Evolutionary conservation across 2,329 filamentous ascomycete genomes (phyloP), one percentile per base, ranked within the genome.

Genomic region (Aspergillus neotritici): DNA sequence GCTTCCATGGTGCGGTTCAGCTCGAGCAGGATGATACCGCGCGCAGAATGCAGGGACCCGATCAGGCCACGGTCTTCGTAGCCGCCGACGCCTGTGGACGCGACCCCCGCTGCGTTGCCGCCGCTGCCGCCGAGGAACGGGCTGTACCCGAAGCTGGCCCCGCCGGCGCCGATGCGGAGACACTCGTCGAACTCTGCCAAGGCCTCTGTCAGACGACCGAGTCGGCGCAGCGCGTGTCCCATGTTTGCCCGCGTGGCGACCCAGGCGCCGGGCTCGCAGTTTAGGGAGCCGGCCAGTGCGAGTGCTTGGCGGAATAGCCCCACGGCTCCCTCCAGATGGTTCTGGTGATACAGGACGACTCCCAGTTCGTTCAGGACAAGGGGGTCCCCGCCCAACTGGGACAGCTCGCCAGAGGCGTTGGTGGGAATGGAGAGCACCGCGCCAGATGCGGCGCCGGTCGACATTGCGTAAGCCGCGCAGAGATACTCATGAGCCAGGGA

Each of bases 281-380:
- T 84, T 49, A 94, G 88, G 31, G 91, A 83, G 4, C 82, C 78
- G 2, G 89, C 86, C 41, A 95, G 80, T 37, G 77, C 72, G 13
- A 98, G 77, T 0, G 93, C 87, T 48, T 83, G 79, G 6, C 76
- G 76, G 64, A 98, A 97, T 49, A 90, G 79, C 25, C 80, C 76
- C 8, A 87, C 80, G 0, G 93, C 88, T 16, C 86, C 82, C 46
- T 81, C 76, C 5, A 88, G 78, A 39, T 86, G 79, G 54, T 87
- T 83, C 62, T 96, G 88, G 63, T 97, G 89, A 61, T 95, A 98
- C 52, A 88, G 84, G n/a, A 96, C 89, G 4, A 97, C 83, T 4
- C 91, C 94, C 70, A 97, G 84, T 69, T 98, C 93, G 63, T 98
- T 98, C 43, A 98, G 75, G 4, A 98, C 79, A 5, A 97, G 70